These are phyloP conservation scores for Paraglomus brasilianum DNA, from an alignment of 192 early-diverging fungal genomes.

Conservation along the genomic window DNA sequence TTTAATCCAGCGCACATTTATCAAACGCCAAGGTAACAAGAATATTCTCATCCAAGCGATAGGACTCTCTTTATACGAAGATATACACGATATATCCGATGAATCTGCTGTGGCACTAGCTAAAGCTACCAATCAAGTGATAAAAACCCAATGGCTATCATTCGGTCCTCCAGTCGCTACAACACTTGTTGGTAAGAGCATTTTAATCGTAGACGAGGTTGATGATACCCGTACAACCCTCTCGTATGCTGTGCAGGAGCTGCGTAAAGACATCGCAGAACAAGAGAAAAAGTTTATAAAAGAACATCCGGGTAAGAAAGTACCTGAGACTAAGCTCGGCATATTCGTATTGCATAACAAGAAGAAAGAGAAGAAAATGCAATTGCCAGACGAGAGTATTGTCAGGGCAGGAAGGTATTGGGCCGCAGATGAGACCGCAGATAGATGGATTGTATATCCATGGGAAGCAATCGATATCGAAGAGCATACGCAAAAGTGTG, in stretches of 20 bases:
- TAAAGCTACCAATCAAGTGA: conserved; percentile 55
- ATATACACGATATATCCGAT: conserved; percentile 50
- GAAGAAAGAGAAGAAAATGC: conserved; percentile 66
- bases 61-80: conserved; percentile 74
- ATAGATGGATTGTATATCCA: conserved; percentile 74
- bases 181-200: conserved; percentile 65
- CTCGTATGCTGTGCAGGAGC: conserved; percentile 70
- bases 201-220: conserved; percentile 78
- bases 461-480: conserved; percentile 75
- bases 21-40: conserved; percentile 62
- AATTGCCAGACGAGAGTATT: conserved; percentile 59
- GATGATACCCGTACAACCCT: conserved; percentile 75
- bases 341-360: conserved; percentile 82
- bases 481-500: conserved; percentile 57
- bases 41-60: conserved; percentile 81
- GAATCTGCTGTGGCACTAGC: conserved; percentile 42
- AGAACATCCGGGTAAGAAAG: conserved; percentile 33
- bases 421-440: conserved; percentile 69
- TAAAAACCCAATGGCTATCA: conserved; percentile 82
- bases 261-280: conserved; percentile 64
- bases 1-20: conserved; percentile 57
- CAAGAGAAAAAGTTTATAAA: conserved; percentile 42
- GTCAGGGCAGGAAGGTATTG: conserved; percentile 55
- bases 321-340: conserved; percentile 61
- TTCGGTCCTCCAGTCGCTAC: conserved; percentile 61